Percentiles rank a stretch among this genome's conserved stretches.
Evolutionary conservation across 768 basidiomycete species (phyloP).

Genomic region (Chalciporus sphaerocephalus): DNA sequence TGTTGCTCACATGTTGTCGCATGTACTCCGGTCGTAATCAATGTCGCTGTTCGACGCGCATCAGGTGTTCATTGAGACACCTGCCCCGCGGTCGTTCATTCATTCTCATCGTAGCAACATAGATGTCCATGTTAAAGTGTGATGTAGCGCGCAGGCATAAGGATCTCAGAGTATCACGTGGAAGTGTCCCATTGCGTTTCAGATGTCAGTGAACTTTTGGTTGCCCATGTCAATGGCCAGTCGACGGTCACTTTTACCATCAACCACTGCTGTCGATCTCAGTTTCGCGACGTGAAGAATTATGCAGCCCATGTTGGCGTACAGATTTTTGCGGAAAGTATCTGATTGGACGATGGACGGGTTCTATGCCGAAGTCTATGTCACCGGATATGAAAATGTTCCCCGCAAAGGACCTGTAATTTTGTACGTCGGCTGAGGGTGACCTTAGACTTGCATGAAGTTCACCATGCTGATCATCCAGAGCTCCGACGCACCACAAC

Average conservation of each 20-base stretch:
- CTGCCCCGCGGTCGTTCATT: slow-evolving; percentile 74
- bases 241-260: too few relatives aligned
- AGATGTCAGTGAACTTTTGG: too few relatives aligned
- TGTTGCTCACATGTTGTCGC: slow-evolving; percentile 25
- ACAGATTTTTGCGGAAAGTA: slow-evolving; percentile 54
- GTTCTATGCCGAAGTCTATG: slow-evolving; percentile 59
- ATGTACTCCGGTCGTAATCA: slow-evolving; percentile 34
- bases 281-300: not conserved
- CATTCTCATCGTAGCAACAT: slow-evolving; percentile 7
- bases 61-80: slow-evolving; percentile 49
- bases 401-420: slow-evolving; percentile 54
- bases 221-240: too few relatives aligned
- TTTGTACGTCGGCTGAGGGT: slow-evolving; percentile 40
- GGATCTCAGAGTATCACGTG: too few relatives aligned
- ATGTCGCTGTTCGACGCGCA: slow-evolving; percentile 90
- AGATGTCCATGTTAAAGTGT: not conserved
- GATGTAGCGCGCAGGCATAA: too few relatives aligned
- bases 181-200: too few relatives aligned
- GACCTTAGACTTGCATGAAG: not conserved
- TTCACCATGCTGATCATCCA: slow-evolving; percentile 17
- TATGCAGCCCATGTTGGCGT: slow-evolving; percentile 52
- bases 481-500: slow-evolving; percentile 62
- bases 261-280: not conserved
- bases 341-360: slow-evolving; percentile 57
- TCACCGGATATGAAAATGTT: slow-evolving; percentile 56